These are phyloP conservation scores for Diatrype stigma DNA, from an alignment of 2,329 filamentous ascomycete genomes.

Conservation along the genomic window DNA sequence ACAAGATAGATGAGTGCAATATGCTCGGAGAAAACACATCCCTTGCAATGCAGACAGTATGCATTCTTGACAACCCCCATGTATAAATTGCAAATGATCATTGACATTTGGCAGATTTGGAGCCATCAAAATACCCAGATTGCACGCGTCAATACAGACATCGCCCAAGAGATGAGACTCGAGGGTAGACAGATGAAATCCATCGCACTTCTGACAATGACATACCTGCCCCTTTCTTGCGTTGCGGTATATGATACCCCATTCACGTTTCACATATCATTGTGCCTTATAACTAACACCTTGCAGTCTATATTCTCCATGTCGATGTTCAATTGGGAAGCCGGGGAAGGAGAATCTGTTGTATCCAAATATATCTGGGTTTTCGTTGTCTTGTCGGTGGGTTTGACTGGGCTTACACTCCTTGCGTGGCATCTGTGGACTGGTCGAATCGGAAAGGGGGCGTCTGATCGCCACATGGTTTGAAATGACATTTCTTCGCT, in stretches of 20 bases:
- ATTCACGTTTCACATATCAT: background rate
- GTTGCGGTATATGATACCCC: slow-evolving; percentile 18
- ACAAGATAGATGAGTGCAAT: slow-evolving; percentile 23
- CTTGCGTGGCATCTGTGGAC: slow-evolving; percentile 8
- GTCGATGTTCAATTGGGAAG: slow-evolving; percentile 22
- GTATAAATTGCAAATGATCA: background rate
- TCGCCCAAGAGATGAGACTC: slow-evolving; percentile 19
- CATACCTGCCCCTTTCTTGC: slow-evolving; percentile 23
- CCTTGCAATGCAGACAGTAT: slow-evolving; percentile 24
- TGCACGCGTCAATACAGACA: slow-evolving; percentile 15
- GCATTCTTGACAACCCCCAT: background rate
- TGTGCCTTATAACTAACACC: background rate
- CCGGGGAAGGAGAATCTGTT: slow-evolving; percentile 11
- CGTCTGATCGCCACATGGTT: no score
- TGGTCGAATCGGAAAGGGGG: no score
- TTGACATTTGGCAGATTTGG: slow-evolving; percentile 16
- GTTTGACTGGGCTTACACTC: slow-evolving; percentile 17
- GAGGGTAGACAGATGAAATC: slow-evolving; percentile 26
- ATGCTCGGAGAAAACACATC: slow-evolving; percentile 21
- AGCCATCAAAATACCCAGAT: slow-evolving; percentile 24
- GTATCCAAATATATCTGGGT: slow-evolving; percentile 25
- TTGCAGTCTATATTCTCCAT: slow-evolving; percentile 24
- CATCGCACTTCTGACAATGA: slow-evolving; percentile 26
- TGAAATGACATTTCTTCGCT: no score
- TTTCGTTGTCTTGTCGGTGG: slow-evolving; percentile 14